These are phyloP conservation scores for Styphnolobium japonicum DNA, from an alignment of 306 rosid genomes.

Conservation along the genomic window DNA sequence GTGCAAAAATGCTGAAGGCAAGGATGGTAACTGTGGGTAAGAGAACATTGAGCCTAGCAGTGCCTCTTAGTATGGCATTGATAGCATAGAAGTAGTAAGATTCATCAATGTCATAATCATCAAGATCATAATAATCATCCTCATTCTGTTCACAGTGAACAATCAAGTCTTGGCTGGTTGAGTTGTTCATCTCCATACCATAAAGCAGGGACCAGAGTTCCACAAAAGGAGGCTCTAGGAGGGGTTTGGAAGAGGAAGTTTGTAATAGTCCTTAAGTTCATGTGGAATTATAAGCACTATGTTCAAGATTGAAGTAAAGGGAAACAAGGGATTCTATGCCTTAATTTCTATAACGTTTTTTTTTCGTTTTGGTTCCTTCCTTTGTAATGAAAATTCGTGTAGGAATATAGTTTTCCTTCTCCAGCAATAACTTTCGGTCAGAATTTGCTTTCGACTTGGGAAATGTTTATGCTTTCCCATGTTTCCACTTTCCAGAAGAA, in stretches of 20 bases:
- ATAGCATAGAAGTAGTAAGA: constrained; percentile 34
- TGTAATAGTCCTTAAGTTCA: neutral
- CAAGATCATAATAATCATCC: neutral
- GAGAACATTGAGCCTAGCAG: constrained; percentile 55
- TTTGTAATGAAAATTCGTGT: constrained; percentile 7
- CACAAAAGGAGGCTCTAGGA: neutral
- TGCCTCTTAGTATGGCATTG: constrained; percentile 58
- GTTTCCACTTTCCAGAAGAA: constrained; percentile 10
- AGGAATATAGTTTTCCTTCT: constrained; percentile 19
- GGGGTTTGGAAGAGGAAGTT: neutral
- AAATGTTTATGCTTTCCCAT: constrained; percentile 16
- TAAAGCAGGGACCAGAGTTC: neutral
- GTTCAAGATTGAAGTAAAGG: constrained; percentile 23
- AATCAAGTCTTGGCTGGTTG: constrained; percentile 24
- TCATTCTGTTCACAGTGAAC: constrained; percentile 12
- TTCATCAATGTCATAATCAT: constrained; percentile 23
- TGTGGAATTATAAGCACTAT: constrained; percentile 2
- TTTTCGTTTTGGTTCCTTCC: constrained; percentile 14
- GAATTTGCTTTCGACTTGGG: constrained; percentile 25
- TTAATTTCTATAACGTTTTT: neutral
- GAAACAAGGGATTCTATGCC: constrained; percentile 22
- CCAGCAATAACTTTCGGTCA: neutral
- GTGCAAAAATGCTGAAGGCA: constrained; percentile 54
- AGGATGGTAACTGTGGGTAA: constrained; percentile 56
- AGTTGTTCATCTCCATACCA: constrained; percentile 29